Evolutionary conservation across 768 basidiomycete genomes (phyloP), one percentile per base, ranked within the genome.

Genomic region (Pisolithus microcarpus): DNA sequence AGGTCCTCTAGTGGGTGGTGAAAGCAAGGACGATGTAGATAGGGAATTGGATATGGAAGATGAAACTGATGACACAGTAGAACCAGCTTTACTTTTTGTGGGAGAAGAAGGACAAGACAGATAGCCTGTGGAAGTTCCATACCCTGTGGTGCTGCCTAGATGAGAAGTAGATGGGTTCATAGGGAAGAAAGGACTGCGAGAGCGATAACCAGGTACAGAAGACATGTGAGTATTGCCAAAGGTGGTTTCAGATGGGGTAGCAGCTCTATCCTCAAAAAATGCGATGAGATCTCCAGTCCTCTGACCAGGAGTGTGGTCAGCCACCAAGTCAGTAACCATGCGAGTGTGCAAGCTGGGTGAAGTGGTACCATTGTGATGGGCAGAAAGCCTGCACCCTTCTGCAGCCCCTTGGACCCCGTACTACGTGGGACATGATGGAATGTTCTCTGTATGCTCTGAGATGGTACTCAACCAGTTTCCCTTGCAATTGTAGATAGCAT

Each of bases 381-480:
- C 64, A 5, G 82, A 81, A 42, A 76, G 69, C 26, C 77, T 72
- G 43, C 70, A 65, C 18, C 65, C 71, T 46, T 80, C 79, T 19
- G 73, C 76, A 9, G 62, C 58, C 30, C 67, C 72, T 49, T 61
- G 63, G 26, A 53, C 52, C 39, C 43, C 53, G 34, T 69, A 62
- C 4, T 77, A 78, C 5, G 65, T 59, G 0, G 86, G 86, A 26
- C 86, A 79, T 0, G 85, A 77, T 0, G 69, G 67, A 2, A 73
- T 70, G 30, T 85, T 80, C 66, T 91, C 89, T 1, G 85, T 88
- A 43, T 75, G 77, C 63, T 91, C 89, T 3, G 87, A 79, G 52
- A 91, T 91, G 2, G 78, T 84, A 61, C 88, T 91, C 18, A 91
- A 72, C 31, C 74, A 63, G 23, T 72, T 67, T 9, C 80, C 77